A percentile compares a stretch with the other conserved stretches of the same genome.
Conservation (phyloP, 164 flowering plant species). For the Kingdonia uniflora region DNA sequence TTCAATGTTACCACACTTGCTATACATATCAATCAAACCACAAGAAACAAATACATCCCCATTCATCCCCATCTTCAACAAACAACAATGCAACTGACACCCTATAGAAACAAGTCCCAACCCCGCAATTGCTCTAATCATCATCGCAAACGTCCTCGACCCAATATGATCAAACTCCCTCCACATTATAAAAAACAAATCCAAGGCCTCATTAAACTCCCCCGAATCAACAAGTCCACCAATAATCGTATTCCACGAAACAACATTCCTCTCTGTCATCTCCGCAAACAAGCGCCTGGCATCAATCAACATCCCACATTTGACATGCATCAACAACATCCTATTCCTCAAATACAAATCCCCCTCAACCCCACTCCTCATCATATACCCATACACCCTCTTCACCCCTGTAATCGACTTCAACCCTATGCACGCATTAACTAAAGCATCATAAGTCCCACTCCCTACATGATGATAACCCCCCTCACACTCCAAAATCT, state of each 20-base stretch:
- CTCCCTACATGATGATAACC: slow-evolving; percentile 1
- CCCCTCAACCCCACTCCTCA: slow-evolving; percentile 24
- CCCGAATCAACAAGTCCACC: slow-evolving; percentile 41
- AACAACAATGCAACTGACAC: slow-evolving; percentile 43
- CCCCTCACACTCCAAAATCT: slow-evolving; percentile 23
- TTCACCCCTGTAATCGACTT: slow-evolving; percentile 37
- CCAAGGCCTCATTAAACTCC: slow-evolving; percentile 33
- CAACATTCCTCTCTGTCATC: slow-evolving; percentile 45
- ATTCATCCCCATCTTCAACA: slow-evolving; percentile 35
- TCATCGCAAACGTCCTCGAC: slow-evolving; percentile 27
- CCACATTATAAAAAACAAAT: slow-evolving; percentile 41
- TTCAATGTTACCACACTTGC: slow-evolving; percentile 51
- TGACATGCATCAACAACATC: slow-evolving; percentile 46
- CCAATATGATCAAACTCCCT: slow-evolving; percentile 31
- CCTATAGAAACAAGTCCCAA: slow-evolving; percentile 31
- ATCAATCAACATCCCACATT: slow-evolving; percentile 47
- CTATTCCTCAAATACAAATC: slow-evolving; percentile 48
- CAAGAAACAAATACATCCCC: slow-evolving; percentile 37
- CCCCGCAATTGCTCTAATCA: slow-evolving; percentile 41
- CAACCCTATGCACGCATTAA: slow-evolving; percentile 43
- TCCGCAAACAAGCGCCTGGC: slow-evolving; percentile 43
- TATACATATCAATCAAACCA: slow-evolving; percentile 55
- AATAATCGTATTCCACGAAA: slow-evolving; percentile 45
- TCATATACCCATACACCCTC: slow-evolving; percentile 31
- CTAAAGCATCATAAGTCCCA: slow-evolving; percentile 42